Evolutionary conservation across 2,329 filamentous ascomycete genomes (phyloP), one percentile per base, ranked within the genome.

Genomic region (Hymenoscyphus fraxineus): DNA sequence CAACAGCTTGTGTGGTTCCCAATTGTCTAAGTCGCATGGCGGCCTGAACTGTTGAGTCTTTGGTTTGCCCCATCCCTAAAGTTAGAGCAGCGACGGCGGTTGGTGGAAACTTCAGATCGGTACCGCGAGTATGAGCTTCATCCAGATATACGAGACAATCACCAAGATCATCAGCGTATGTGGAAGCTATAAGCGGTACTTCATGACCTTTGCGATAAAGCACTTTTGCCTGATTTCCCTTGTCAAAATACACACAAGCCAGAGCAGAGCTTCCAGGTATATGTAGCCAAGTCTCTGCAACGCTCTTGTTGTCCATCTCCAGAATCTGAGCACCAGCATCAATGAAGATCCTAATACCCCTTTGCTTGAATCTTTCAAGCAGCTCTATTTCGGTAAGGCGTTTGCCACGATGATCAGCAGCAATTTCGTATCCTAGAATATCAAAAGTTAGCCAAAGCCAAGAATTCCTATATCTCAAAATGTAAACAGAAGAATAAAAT

Each of bases 21-120:
- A 91, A 76, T 57, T 88, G 83, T 1, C 88, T 80, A 0, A 90
- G 74, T 65, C 88, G 77, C 87, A 90, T 90, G 0, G 87, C 86
- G 61, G 87, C 87, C 69, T 85, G 80, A 0, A 92, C 88, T 35
- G 88, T 68, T 87, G 68, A 66, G 54, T 74, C 72, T 41, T 74
- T 73, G 1, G 68, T 71, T n/a, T 69, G 67, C 2, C 65, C 65
- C 0, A 70, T 62, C 0, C 67, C 68, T 5, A 73, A 60, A 22
- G 70, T 73, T 10, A 73, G 62, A 16, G 68, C 71, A 0, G 68
- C 71, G 5, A 41, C 3, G 38, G 70, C 65, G 6, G 56, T 10
- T 1, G 41, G 2, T 19, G 67, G 68, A 9, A 73, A 15, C 57
- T 71, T 71, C 6, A 73, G 60, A 31, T 73, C 72, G 1, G 68